These are phyloP conservation scores for Paramecium sonneborni DNA, from an alignment of 73 alveolate genomes.

Conservation along the genomic window DNA sequence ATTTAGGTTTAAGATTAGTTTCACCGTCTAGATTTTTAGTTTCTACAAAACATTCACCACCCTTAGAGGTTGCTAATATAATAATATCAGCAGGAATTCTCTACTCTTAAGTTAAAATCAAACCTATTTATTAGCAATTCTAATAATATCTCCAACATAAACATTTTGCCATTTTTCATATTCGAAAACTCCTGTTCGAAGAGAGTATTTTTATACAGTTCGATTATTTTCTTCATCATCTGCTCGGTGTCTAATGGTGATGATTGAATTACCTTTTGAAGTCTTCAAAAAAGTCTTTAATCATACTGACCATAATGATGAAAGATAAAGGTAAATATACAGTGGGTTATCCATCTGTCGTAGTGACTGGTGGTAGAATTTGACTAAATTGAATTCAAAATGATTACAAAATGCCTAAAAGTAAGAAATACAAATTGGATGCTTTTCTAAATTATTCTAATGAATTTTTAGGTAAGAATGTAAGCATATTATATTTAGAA, in stretches of 20 bases:
- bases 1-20: constrained; percentile 89
- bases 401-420: constrained; percentile 75
- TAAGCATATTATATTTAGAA: constrained; percentile 81
- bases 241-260: constrained; percentile 74
- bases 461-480: constrained; percentile 84
- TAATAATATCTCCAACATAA: constrained; percentile 87
- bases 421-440: constrained; percentile 78
- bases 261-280: constrained; percentile 62
- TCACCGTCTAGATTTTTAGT: constrained; percentile 97
- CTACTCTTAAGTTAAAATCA: constrained; percentile 54
- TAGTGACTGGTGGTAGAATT: constrained; percentile 82
- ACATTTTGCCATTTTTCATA: constrained; percentile 85
- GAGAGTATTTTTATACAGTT: constrained; percentile 66
- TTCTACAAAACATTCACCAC: constrained; percentile 89
- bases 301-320: constrained; percentile 82
- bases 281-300: constrained; percentile 94
- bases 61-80: constrained; percentile 80
- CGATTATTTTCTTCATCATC: constrained; percentile 90
- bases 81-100: constrained; percentile 93
- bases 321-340: constrained; percentile 74
- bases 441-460: constrained; percentile 76
- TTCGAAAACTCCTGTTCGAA: constrained; percentile 71
- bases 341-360: constrained; percentile 78
- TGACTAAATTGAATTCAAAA: constrained; percentile 63
- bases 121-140: constrained; percentile 74